Conservation (phyloP, 768 basidiomycete genomes). For the Sarcomyxa edulis region DNA sequence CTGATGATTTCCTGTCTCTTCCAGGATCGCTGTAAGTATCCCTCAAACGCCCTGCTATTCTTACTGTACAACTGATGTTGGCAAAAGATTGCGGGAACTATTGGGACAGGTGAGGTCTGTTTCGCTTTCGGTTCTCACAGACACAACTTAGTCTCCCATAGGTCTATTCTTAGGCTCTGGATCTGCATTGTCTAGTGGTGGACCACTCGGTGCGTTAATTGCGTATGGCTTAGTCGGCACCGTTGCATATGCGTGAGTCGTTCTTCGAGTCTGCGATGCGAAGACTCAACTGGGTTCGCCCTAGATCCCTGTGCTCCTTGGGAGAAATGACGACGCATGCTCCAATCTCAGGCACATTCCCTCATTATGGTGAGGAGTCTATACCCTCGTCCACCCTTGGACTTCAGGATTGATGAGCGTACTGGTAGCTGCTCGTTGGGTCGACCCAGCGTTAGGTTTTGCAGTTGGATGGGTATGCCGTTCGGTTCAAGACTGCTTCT, state of each 20-base stretch:
- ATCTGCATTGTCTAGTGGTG: slow-evolving; percentile 51
- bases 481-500: background rate
- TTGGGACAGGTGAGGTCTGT: slow-evolving; percentile 77
- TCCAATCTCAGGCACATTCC: slow-evolving; percentile 77
- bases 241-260: slow-evolving; percentile 55
- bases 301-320: slow-evolving; percentile 55
- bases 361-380: slow-evolving; percentile 50
- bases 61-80: background rate
- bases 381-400: background rate
- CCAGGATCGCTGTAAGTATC: slow-evolving; percentile 56
- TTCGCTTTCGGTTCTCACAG: too few relatives aligned
- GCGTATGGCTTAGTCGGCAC: slow-evolving; percentile 62
- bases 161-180: slow-evolving; percentile 73
- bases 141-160: too few relatives aligned
- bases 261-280: background rate
- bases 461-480: slow-evolving; percentile 47
- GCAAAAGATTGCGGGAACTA: slow-evolving; percentile 62
- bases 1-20: slow-evolving; percentile 3
- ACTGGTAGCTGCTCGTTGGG: slow-evolving; percentile 44
- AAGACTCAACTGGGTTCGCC: background rate
- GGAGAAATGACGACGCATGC: slow-evolving; percentile 79
- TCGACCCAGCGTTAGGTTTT: slow-evolving; percentile 55
- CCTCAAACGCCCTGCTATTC: background rate
- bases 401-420: background rate
- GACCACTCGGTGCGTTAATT: slow-evolving; percentile 62